Conservation (phyloP, 352 stramenopile genomes). For the Phytophthora podocarpi region DNA sequence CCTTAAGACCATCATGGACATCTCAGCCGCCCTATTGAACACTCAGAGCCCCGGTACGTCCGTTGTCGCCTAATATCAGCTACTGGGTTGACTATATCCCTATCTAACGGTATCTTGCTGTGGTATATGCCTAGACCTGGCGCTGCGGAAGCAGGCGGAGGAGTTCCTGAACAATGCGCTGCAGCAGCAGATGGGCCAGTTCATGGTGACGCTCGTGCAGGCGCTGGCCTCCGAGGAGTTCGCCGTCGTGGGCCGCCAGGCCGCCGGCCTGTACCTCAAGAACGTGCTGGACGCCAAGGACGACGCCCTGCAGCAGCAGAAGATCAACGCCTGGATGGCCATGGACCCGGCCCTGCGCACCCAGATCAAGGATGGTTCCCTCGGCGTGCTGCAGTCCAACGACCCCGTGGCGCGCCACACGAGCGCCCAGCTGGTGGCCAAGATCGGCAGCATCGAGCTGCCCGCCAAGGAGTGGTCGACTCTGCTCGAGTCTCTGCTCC, state of each 20-base stretch:
- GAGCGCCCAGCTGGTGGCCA: constrained; percentile 92
- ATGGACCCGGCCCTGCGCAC: constrained; percentile 70
- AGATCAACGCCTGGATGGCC: constrained; percentile 78
- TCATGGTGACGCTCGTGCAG: constrained; percentile 86
- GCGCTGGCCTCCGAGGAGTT: constrained; percentile 81
- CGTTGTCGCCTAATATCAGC: not conserved
- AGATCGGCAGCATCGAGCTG: constrained; percentile 95
- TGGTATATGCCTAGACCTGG: constrained; percentile 46
- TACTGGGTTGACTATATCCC: not conserved
- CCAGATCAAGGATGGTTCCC: constrained; percentile 81
- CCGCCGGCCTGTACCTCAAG: constrained; percentile 85
- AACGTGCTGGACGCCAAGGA: constrained; percentile 89
- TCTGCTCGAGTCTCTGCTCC: constrained; percentile 91
- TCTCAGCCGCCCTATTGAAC: constrained; percentile 79
- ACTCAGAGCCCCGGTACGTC: constrained; percentile 74
- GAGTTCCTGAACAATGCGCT: constrained; percentile 83
- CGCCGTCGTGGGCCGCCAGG: constrained; percentile 73
- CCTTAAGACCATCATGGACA: constrained; percentile 64
- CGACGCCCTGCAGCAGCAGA: constrained; percentile 79
- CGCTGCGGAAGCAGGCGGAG: constrained; percentile 82
- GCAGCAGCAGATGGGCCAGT: constrained; percentile 80
- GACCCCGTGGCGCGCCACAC: constrained; percentile 79
- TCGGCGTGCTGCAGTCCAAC: constrained; percentile 64
- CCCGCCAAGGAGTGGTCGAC: constrained; percentile 94
- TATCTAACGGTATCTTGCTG: constrained; percentile 13